Evolutionary conservation across 2,329 filamentous ascomycete species (phyloP).

Genomic region (Trichoderma oligosporum): DNA sequence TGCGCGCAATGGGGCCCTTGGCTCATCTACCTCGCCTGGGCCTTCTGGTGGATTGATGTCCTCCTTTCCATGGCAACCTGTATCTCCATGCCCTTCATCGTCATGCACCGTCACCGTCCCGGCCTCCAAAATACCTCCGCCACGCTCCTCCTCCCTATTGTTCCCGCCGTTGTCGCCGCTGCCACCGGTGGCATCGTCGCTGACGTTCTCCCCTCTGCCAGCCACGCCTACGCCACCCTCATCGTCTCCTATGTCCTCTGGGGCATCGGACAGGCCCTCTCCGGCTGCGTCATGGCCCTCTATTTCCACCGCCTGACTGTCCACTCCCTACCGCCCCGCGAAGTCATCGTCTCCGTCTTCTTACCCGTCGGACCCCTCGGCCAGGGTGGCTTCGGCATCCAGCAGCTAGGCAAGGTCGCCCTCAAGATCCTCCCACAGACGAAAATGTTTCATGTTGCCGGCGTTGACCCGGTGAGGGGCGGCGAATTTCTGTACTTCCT

Average conservation of each 20-base stretch:
- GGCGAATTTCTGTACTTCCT: conserved; percentile 53
- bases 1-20: conserved; percentile 61
- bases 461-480: conserved; percentile 27
- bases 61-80: conserved; percentile 51
- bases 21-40: conserved; percentile 54
- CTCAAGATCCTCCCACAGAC: conserved; percentile 39
- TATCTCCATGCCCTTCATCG: conserved; percentile 54
- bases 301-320: conserved; percentile 67
- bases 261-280: conserved; percentile 58
- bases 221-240: conserved; percentile 58
- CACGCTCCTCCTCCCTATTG: conserved; percentile 62
- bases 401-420: conserved; percentile 49
- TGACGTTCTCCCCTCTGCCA: conserved; percentile 50
- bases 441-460: conserved; percentile 44
- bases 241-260: conserved; percentile 65
- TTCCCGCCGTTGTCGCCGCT: conserved; percentile 62
- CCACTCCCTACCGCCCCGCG: conserved; percentile 61
- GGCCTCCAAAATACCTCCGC: conserved; percentile 59
- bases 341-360: conserved; percentile 65
- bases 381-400: conserved; percentile 59
- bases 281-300: conserved; percentile 59
- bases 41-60: conserved; percentile 56
- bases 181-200: conserved; percentile 63
- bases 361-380: conserved; percentile 64
- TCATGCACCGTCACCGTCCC: conserved; percentile 46